Evolutionary conservation across 2,329 filamentous ascomycete genomes (phyloP), one percentile per base, ranked within the genome.

Genomic region (Graphilbum sp.): DNA sequence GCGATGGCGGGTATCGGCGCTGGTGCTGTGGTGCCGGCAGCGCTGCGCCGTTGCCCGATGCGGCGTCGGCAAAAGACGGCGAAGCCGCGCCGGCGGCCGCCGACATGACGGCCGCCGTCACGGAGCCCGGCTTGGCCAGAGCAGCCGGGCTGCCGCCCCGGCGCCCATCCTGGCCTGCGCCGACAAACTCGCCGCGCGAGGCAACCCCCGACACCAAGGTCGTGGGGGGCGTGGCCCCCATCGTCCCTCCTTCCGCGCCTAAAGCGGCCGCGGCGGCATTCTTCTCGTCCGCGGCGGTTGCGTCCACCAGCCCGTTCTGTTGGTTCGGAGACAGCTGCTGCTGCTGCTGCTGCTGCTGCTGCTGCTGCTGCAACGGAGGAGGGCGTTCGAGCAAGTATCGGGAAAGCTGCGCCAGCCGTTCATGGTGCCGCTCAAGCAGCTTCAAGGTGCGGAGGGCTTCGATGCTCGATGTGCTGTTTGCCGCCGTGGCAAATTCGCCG

Each of bases 341-440:
- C 35, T 12, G 13, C 32, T 21, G 19, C 21, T 37, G 15, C 18
- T 17, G 33, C 27, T 17, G 18, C n/a, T 16, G 17, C 21, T 21
- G 16, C 34, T 23, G 13, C 25, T 31, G 24, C 30, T 53, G 50
- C 27, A 59, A 58, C 8, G 59, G 53, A 30, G 59, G 53, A 30
- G 70, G 63, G 41, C 66, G 61, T 38, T 69, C 67, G 54, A 66
- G 60, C 29, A 82, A 78, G 32, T 79, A 71, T 51, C 79, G 79
- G 45, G 96, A 72, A 32, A 95, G 73, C 45, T 80, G 75, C 15
- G 87, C 85, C 12, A 96, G 75, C 44, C 75, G 77, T 47, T 76
- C 73, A 55, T 98, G 90, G 55, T 98, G 85, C 45, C 82, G 70
- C 57, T 95, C 85, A 41, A 98, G 75, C 3, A 96, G 70, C 46